Evolutionary conservation across 169 alveolate species (phyloP), one percentile per base, ranked within the genome.

Genomic region (Plasmodium blacklocki): DNA sequence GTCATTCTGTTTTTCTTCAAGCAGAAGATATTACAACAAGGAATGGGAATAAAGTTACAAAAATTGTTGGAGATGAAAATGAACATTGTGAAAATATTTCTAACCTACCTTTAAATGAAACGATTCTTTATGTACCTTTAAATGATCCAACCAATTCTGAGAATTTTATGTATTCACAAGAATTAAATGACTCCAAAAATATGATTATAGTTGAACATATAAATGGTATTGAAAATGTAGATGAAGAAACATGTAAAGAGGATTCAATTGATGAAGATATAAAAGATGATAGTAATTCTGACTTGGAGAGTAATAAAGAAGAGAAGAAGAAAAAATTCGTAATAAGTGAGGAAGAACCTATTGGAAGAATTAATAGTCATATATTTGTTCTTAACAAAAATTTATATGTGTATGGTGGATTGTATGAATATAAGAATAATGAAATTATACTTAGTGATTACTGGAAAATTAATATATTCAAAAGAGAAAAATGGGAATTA

Each of bases 401-500:
- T 45, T 52, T 95, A 62, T 68, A 87, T 71, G 71, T 95, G 70
- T 91, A 67, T 70, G 97, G 97, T 56, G 97, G 97, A 18, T 49
- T 93, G 76, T 76, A 93, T 92, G 97, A 95, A 83, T 74, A 91
- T 18, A 94, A 93, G 58, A 91, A 83, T 64, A 93, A 78, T 63
- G 95, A 88, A 52, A 78, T 95, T 54, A 95, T 94, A 52, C 76
- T 95, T 19, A 95, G 89, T 66, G 97, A 95, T 75, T 92, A 94
- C 73, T 95, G 97, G 97, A 91, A 78, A 78, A 78, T 89, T 29
- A 91, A 93, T 60, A 88, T 93, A 74, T 89, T 92, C 18, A 95
- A 91, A 75, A 93, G 93, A 26, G 88, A 94, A 92, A 88, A 63
- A 12, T 95, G 97, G 97, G 87, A 70, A 50, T 91, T 95, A 47